Evolutionary conservation across 495 filamentous ascomycete genomes (phyloP), one percentile per base, ranked within the genome.

Genomic region (Rostrohypoxylon terebratum): DNA sequence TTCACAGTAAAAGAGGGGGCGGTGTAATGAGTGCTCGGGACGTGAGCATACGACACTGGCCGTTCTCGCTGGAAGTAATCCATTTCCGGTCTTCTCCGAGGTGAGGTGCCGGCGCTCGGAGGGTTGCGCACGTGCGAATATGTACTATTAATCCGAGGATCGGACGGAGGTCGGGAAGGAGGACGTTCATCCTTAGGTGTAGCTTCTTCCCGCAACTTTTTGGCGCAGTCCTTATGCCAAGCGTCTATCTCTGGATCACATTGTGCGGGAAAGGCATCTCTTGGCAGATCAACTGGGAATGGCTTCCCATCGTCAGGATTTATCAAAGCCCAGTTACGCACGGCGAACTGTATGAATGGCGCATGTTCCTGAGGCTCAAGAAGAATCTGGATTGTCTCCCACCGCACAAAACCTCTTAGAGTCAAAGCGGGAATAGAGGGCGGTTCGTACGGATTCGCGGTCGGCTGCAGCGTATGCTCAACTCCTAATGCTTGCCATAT

Each of bases 401-500:
- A 99, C 75, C 91, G 89, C 44, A 95, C 90, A 77, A 97, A 99
- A 23, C 96, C 96, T 69, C 87, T 88, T 0, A 86, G 83, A 42
- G 94, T 94, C 62, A 99, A 82, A 13, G 93, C 92, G 9, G 96
- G 96, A 40, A 97, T 85, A 1, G 87, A 88, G 0, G 96, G 96
- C 10, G 90, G 81, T 1, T 87, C 85, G 75, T 91, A 97, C 50
- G 91, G 89, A 71, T 94, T 88, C 11, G 84, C 81, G 18, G 89
- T 87, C 0, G 91, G 90, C 60, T 90, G 90, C 13, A 94, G 86
- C 33, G 87, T 88, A 77, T 96, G 92, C 67, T 93, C 92, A 79
- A 96, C 98, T 54, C 94, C 96, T 33, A 97, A 83, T 2, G 91
- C 93, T 74, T 93, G 92, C 82, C 97, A 99, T 60, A 98, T 96